phyloP scores from a whole-genome alignment of 257 asterid genomes.

The Haberlea rhodopensis region DNA sequence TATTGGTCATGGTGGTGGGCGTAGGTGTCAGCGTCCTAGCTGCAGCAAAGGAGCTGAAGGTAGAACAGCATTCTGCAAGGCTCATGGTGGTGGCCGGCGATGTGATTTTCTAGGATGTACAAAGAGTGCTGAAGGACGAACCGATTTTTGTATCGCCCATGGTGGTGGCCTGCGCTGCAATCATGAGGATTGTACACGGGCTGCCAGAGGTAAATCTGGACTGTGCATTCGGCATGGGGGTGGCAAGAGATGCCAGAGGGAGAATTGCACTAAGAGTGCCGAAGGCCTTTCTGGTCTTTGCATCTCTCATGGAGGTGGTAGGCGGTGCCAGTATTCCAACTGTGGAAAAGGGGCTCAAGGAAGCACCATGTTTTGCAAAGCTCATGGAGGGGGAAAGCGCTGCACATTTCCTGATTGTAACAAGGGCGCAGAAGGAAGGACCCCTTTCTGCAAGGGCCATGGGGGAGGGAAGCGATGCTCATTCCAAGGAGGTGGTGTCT shows the following conservation, averaged over 20 bases:
- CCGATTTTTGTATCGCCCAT: constrained; percentile 86
- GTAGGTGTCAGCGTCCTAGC: constrained; percentile 79
- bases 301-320: constrained; percentile 95
- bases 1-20: constrained; percentile 95
- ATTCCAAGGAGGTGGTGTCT: constrained; percentile 70
- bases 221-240: constrained; percentile 95
- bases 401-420: constrained; percentile 65
- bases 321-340: constrained; percentile 66
- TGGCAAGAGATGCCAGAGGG: constrained; percentile 88
- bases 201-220: constrained; percentile 91
- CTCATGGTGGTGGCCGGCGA: constrained; percentile 94
- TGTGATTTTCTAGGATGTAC: constrained; percentile 88
- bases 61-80: constrained; percentile 94
- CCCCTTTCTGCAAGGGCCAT: constrained; percentile 87
- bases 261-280: constrained; percentile 79
- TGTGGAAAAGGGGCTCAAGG: constrained; percentile 92
- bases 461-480: constrained; percentile 95
- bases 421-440: constrained; percentile 96
- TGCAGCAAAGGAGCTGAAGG: constrained; percentile 97
- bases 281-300: constrained; percentile 97
- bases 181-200: constrained; percentile 65
- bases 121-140: constrained; percentile 92
- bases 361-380: constrained; percentile 85
- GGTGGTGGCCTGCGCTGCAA: constrained; percentile 95
- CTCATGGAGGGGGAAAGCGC: constrained; percentile 92